Conservation (phyloP, 2,329 filamentous ascomycete genomes). For the Diaporthe ampelina region DNA sequence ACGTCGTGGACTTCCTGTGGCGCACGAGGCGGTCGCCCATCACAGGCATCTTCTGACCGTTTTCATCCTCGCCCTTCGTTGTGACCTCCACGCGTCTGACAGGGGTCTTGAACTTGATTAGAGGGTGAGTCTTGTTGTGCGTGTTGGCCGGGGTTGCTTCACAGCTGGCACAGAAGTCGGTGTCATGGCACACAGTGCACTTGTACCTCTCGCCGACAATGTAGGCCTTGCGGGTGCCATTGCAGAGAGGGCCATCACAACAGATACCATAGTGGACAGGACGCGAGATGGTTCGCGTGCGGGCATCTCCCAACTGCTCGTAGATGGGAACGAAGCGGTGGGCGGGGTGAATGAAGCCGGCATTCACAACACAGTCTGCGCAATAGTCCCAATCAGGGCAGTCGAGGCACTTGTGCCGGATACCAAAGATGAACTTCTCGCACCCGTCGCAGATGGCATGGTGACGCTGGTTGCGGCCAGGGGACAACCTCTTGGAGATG, state of each 20-base stretch:
- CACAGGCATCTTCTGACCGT: constrained; percentile 73
- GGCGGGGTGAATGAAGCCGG: constrained; percentile 78
- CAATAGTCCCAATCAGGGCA: constrained; percentile 99
- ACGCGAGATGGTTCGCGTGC: constrained; percentile 56
- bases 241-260: constrained; percentile 94
- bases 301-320: constrained; percentile 62
- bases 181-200: constrained; percentile 95
- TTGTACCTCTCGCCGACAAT: constrained; percentile 94
- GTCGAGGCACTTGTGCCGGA: constrained; percentile 96
- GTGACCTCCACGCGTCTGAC: constrained; percentile 90
- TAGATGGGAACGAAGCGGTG: constrained; percentile 94
- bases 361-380: constrained; percentile 77
- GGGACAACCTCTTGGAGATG: constrained; percentile 77
- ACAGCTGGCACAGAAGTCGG: constrained; percentile 94
- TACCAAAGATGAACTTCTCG: constrained; percentile 86
- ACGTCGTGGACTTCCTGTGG: constrained; percentile 52
- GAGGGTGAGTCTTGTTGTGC: constrained; percentile 95
- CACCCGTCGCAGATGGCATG: constrained; percentile 96
- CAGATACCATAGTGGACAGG: constrained; percentile 85
- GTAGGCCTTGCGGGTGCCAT: constrained; percentile 71
- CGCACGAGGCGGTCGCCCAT: constrained; percentile 75
- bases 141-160: constrained; percentile 87
- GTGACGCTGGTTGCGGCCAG: constrained; percentile 86
- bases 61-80: constrained; percentile 82
- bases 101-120: constrained; percentile 97